These are phyloP conservation scores for Ogataea methylovora DNA, from an alignment of 805 yeast genomes.

Conservation along the genomic window DNA sequence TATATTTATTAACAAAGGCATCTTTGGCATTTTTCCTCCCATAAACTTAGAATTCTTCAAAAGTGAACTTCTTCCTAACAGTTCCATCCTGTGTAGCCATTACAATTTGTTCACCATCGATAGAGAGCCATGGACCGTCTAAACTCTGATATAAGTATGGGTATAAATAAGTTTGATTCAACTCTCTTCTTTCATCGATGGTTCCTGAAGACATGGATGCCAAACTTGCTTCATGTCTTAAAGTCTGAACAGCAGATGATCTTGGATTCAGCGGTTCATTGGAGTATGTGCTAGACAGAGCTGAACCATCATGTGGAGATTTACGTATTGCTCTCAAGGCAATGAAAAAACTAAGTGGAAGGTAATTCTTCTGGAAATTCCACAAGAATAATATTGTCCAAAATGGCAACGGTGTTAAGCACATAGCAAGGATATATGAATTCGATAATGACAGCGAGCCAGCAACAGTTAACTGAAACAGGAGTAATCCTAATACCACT, in stretches of 20 bases:
- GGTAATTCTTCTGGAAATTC: conserved; percentile 74
- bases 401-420: conserved; percentile 70
- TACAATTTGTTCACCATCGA: conserved; percentile 49
- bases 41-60: conserved; percentile 19
- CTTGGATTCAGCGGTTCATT: too few relatives aligned
- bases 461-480: conserved; percentile 89
- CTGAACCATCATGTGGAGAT: conserved; percentile 22
- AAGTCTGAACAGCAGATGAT: too few relatives aligned
- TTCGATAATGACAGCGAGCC: conserved; percentile 76
- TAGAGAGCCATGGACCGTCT: conserved; percentile 81
- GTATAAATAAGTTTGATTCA: conserved; percentile 64
- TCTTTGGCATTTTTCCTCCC: too few relatives aligned
- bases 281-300: background rate
- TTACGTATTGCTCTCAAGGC: conserved; percentile 75
- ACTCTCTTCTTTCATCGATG: conserved; percentile 72
- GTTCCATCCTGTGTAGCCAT: conserved; percentile 35
- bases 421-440: conserved; percentile 68
- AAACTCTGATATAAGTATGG: conserved; percentile 63
- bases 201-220: conserved; percentile 35
- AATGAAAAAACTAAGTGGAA: conserved; percentile 77
- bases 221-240: too few relatives aligned
- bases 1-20: too few relatives aligned
- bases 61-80: conserved; percentile 18
- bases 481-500: conserved; percentile 67
- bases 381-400: conserved; percentile 59